Evolutionary conservation across 495 filamentous ascomycete genomes (phyloP), one percentile per base, ranked within the genome.

Genomic region (Penicillium turbatum): DNA sequence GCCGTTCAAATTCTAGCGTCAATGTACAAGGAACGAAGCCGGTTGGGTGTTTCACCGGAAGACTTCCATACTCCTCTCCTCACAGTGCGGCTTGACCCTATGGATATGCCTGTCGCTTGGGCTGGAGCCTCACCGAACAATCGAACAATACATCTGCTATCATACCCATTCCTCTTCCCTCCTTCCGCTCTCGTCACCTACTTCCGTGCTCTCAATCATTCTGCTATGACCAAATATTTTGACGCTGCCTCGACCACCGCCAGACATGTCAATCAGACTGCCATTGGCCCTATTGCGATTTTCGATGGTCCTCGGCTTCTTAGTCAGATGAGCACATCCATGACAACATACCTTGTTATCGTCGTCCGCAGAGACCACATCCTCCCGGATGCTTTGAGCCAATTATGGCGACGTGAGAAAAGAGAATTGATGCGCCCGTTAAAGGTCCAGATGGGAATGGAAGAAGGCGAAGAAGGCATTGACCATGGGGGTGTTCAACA

Each of bases 401-500:
- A 95, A 63, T 76, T 97, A 10, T 96, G 92, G 88, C 79, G 87
- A 34, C 81, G 90, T 36, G 85, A 95, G 68, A 82, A 83, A 56
- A 80, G 89, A 24, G 89, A 96, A 69, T 74, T 97, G 5, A 75
- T 90, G 69, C 81, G 86, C 29, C 93, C 93, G 0, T 72, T 98
- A 26, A 96, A 95, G 55, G 87, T 98, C 27, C 83, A 87, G 39
- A 83, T 97, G 57, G 89, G 89, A 5, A 86, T 87, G 63, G 78
- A 84, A 17, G 78, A 79, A 53, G 89, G 90, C 13, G 93, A 97
- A 70, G 86, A 95, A 62, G 93, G 93, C 1, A 78, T 92, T 16
- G 93, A 98, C 70, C 88, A 91, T 51, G 93, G 93, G 48, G 93
- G 93, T 44, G 90, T 97, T 4, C 90, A 95, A 55, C 91, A 92